These are phyloP conservation scores for Poa annua DNA, from an alignment of 176 grass and related monocot genomes.

Conservation along the genomic window DNA sequence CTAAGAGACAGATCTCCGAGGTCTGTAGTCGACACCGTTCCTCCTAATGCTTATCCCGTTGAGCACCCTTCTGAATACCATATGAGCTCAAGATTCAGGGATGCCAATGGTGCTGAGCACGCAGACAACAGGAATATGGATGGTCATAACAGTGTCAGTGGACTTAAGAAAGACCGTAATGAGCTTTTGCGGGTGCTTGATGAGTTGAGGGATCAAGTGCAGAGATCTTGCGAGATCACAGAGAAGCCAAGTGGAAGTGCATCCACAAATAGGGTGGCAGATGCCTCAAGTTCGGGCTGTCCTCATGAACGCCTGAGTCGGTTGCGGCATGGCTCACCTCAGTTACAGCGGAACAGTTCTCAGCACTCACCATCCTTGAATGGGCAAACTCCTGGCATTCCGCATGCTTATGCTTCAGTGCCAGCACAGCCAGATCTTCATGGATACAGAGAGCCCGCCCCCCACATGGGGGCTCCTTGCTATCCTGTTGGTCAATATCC, in stretches of 20 bases:
- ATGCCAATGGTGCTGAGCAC: constrained; percentile 16
- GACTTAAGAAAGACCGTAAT: constrained; percentile 61
- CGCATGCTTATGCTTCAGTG: constrained; percentile 52
- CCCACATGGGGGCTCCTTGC: constrained; percentile 56
- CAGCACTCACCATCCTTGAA: constrained; percentile 49
- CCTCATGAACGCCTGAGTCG: constrained; percentile 54
- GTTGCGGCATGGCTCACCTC: constrained; percentile 59
- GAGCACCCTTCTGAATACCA: constrained; percentile 55
- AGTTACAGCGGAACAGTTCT: constrained; percentile 53
- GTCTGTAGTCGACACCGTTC: constrained; percentile 32
- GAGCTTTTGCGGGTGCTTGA: constrained; percentile 80
- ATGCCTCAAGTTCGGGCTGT: constrained; percentile 44
- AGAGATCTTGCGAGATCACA: constrained; percentile 69
- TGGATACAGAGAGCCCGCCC: constrained; percentile 39
- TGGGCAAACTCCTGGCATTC: constrained; percentile 44
- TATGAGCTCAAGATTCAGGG: constrained; percentile 38
- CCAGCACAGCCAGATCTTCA: constrained; percentile 53
- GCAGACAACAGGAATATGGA: constrained; percentile 37
- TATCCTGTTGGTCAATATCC: constrained; percentile 64
- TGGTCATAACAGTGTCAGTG: constrained; percentile 48
- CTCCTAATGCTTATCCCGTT: constrained; percentile 33
- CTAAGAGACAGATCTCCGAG: constrained; percentile 43
- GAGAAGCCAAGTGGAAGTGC: constrained; percentile 55
- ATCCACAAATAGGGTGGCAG: constrained; percentile 13
- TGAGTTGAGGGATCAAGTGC: constrained; percentile 86